These are phyloP conservation scores for Aspergillus quadrilineatus DNA, from an alignment of 2,329 filamentous ascomycete species.

Conservation along the genomic window DNA sequence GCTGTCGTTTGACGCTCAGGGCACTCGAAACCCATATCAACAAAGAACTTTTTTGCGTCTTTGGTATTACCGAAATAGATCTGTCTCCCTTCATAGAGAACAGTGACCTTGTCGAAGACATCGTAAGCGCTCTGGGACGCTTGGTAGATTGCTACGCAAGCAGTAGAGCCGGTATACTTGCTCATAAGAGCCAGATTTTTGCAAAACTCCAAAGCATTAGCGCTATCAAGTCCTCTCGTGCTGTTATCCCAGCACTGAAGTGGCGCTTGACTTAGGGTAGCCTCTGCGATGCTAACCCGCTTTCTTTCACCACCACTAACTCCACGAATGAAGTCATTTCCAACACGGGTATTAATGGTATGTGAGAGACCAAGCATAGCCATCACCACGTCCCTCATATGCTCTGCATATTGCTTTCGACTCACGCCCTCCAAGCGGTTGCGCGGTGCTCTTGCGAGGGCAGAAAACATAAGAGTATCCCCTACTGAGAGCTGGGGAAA, in stretches of 20 bases:
- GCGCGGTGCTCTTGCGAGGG: slow-evolving; percentile 57
- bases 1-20: slow-evolving; percentile 60
- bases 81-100: slow-evolving; percentile 62
- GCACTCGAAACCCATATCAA: slow-evolving; percentile 61
- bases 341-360: slow-evolving; percentile 50
- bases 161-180: slow-evolving; percentile 29
- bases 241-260: slow-evolving; percentile 15
- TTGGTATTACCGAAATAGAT: slow-evolving; percentile 62
- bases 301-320: slow-evolving; percentile 63
- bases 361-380: slow-evolving; percentile 49
- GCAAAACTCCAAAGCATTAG: neutral
- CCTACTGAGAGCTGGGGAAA: slow-evolving; percentile 76
- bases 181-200: slow-evolving; percentile 37
- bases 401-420: slow-evolving; percentile 44
- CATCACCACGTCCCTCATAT: slow-evolving; percentile 49
- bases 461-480: slow-evolving; percentile 76
- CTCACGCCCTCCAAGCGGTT: slow-evolving; percentile 40
- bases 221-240: neutral
- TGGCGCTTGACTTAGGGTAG: slow-evolving; percentile 47
- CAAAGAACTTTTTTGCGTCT: slow-evolving; percentile 62
- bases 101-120: slow-evolving; percentile 65
- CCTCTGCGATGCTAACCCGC: slow-evolving; percentile 61
- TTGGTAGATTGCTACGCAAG: slow-evolving; percentile 54
- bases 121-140: slow-evolving; percentile 54
- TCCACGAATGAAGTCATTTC: slow-evolving; percentile 60